A percentile compares a stretch with the other conserved stretches of the same genome.
Evolutionary conservation across 2,329 filamentous ascomycete species (phyloP).

Genomic region (Colletotrichum destructivum): DNA sequence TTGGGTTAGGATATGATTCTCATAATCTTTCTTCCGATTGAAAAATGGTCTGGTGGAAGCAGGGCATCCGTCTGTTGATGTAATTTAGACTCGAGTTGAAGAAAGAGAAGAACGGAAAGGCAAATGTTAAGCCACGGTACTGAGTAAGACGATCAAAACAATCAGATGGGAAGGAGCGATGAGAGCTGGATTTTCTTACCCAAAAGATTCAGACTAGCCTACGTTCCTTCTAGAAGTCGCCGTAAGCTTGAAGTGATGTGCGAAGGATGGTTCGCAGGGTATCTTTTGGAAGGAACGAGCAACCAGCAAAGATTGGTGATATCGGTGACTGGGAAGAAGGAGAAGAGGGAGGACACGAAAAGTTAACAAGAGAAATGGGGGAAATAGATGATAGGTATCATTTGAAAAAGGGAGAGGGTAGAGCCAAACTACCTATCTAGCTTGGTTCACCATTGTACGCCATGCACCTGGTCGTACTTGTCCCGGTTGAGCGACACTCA

Average conservation of each 20-base stretch:
- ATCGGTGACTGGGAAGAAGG: background rate
- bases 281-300: background rate
- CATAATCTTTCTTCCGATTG: background rate
- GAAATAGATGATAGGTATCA: constrained; percentile 4
- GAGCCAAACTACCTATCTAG: background rate
- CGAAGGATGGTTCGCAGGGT: background rate
- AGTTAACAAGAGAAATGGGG: background rate
- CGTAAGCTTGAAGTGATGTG: background rate
- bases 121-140: background rate
- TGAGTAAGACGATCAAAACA: background rate
- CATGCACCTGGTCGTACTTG: constrained; percentile 4
- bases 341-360: background rate
- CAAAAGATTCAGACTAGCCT: background rate
- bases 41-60: background rate
- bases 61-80: background rate
- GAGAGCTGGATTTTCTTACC: background rate
- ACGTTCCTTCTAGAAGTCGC: background rate
- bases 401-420: constrained; percentile 7
- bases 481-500: constrained; percentile 5
- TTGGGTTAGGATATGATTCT: background rate
- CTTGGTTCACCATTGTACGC: background rate
- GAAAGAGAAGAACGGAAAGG: background rate
- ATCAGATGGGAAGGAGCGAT: background rate
- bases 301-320: background rate
- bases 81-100: background rate